These are phyloP conservation scores for Clavispora vitiphila DNA, from an alignment of 805 yeast species.

Conservation along the genomic window DNA sequence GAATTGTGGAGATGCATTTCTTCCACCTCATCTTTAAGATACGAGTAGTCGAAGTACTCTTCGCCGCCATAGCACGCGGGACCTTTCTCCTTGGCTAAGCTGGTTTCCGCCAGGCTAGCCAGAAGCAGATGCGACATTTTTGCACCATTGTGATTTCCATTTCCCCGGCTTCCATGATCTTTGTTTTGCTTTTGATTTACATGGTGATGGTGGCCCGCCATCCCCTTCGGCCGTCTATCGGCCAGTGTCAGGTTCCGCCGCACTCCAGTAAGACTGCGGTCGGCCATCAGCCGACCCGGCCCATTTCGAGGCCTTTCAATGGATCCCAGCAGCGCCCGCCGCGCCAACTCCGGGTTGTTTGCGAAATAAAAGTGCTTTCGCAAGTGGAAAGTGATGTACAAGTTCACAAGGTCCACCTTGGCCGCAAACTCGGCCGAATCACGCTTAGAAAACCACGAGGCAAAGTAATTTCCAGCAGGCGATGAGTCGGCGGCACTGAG, in stretches of 20 bases:
- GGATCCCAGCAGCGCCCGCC: constrained; percentile 7
- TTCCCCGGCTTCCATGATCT: no score
- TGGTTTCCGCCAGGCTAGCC: constrained; percentile 2
- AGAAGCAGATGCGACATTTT: background rate
- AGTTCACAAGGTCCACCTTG: constrained; percentile 64
- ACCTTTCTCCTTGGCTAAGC: no score
- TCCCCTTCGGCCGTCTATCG: background rate
- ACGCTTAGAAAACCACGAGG: constrained; percentile 52
- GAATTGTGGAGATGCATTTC: constrained; percentile 2
- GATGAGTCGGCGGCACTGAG: constrained; percentile 46
- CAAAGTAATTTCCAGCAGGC: constrained; percentile 36
- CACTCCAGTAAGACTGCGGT: background rate
- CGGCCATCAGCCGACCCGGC: background rate
- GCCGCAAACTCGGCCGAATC: constrained; percentile 39
- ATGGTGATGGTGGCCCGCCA: no score
- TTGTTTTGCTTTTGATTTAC: no score
- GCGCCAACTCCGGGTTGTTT: constrained; percentile 17
- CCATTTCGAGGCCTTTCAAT: constrained; percentile 1
- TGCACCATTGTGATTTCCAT: no score
- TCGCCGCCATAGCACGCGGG: no score
- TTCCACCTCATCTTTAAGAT: constrained; percentile 13
- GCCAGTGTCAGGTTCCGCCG: background rate
- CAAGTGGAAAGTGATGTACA: constrained; percentile 74
- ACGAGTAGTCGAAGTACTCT: constrained; percentile 11
- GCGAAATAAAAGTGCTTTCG: constrained; percentile 45